These are phyloP conservation scores for Staphylotrichum longicolle DNA, from an alignment of 495 filamentous ascomycete species.

Conservation along the genomic window DNA sequence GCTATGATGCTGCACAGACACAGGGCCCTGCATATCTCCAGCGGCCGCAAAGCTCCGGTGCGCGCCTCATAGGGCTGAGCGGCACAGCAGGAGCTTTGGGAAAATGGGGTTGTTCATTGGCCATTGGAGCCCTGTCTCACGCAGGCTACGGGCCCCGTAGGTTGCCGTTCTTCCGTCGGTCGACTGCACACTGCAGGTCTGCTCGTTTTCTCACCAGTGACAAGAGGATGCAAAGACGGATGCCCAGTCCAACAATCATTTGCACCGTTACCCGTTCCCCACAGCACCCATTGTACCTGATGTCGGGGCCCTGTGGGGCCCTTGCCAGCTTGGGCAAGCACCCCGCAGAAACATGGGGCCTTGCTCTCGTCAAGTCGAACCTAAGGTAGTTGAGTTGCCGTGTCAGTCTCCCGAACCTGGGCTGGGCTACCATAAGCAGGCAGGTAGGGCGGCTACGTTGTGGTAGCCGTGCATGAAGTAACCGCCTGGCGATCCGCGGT, in stretches of 20 bases:
- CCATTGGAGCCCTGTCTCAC: conserved; percentile 1
- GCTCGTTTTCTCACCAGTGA: no score
- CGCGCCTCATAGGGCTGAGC: conserved; percentile 20
- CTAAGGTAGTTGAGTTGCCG: neutral
- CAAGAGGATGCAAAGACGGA: no score
- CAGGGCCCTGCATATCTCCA: conserved; percentile 2
- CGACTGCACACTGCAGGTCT: neutral
- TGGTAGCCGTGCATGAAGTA: no score
- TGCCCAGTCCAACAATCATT: no score
- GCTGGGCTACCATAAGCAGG: no score
- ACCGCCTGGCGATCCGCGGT: no score
- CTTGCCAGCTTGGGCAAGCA: conserved; percentile 2
- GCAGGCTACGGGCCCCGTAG: neutral
- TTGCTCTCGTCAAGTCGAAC: neutral
- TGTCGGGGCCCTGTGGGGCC: no score
- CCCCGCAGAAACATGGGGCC: neutral
- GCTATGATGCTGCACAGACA: neutral
- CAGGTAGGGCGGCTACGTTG: no score
- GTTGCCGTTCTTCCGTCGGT: neutral
- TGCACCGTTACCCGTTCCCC: no score
- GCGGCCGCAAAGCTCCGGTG: neutral
- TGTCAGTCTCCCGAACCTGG: no score
- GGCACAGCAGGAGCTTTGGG: conserved; percentile 4
- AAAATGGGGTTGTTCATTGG: neutral
- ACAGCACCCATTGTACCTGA: no score